Evolutionary conservation across 257 asterid species (phyloP), one percentile per base, ranked within the genome.

Genomic region (Lycium ferocissimum): DNA sequence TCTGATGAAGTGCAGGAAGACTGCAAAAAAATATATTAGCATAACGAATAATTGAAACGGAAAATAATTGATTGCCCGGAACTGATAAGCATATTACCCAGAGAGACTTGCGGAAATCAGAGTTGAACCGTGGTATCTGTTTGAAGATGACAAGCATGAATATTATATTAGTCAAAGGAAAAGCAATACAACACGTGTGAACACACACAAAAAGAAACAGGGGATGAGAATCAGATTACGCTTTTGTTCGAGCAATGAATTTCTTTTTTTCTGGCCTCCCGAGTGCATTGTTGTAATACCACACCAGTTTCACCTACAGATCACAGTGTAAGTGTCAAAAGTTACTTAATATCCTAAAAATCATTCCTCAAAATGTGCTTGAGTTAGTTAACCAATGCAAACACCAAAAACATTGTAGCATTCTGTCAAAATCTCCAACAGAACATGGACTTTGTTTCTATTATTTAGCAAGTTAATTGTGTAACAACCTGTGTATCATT

Each of bases 211-310:
- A 65, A 15, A 33, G n/a, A 47, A 71, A 62, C 15, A 17, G 53
- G 45, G 18, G 20, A 72, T 43, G 9, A 63, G 70, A 59, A 87
- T 83, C 40, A 62, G 47, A 61, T 91, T 91, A 96, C 98, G 99
- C 89, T 95, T 96, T 96, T 79, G 83, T 20, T 63, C 98, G 98
- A 85, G 99, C 97, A 81, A 96, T 94, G 87, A 96, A 95, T 85
- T 96, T 96, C 90, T 96, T 96, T 93, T 96, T 96, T 83, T 96
- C 80, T 47, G 97, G 98, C 92, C 97, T 94, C 79, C 99, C 98
- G 59, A 96, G 98, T 86, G 98, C 98, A 81, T 96, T 96, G 84
- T 94, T 91, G 88, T 96, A 96, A 86, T 96, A 96, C 99, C 99
- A 96, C 67, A 92, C 98, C 89, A 95, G 88, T 91, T 96, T 96